Conservation (phyloP, 495 filamentous ascomycete genomes). For the Penicillium samsonianum region DNA sequence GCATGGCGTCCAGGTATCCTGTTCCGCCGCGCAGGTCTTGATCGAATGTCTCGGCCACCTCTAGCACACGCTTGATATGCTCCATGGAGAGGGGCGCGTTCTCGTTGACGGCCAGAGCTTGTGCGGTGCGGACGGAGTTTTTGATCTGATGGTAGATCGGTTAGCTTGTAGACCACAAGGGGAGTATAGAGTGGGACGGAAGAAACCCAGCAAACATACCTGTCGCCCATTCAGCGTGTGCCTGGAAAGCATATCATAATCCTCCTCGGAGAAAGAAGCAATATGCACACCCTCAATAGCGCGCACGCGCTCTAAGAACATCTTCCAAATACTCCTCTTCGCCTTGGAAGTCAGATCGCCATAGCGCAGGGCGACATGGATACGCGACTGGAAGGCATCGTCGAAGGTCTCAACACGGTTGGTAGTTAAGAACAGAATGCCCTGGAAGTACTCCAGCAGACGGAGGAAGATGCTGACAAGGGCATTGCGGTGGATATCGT, state of each 20-base stretch:
- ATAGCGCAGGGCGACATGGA: slow-evolving; percentile 78
- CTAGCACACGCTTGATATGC: slow-evolving; percentile 79
- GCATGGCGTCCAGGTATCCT: slow-evolving; percentile 54
- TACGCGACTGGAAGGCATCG: slow-evolving; percentile 65
- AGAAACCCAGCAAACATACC: slow-evolving; percentile 39
- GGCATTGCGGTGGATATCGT: slow-evolving; percentile 74
- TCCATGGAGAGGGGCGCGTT: slow-evolving; percentile 68
- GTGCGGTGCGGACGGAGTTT: slow-evolving; percentile 84
- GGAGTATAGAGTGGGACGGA: not conserved
- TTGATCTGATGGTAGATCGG: slow-evolving; percentile 64
- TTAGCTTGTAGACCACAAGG: slow-evolving; percentile 6
- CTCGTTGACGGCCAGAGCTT: slow-evolving; percentile 81
- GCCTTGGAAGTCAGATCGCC: slow-evolving; percentile 73
- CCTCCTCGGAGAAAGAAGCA: slow-evolving; percentile 64
- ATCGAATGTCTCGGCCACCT: slow-evolving; percentile 81
- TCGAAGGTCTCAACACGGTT: slow-evolving; percentile 77
- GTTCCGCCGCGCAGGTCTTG: slow-evolving; percentile 70
- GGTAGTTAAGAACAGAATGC: slow-evolving; percentile 78
- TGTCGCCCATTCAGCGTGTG: slow-evolving; percentile 86
- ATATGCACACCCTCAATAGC: slow-evolving; percentile 62
- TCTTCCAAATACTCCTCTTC: slow-evolving; percentile 82
- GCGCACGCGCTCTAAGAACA: slow-evolving; percentile 73
- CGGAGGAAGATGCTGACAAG: slow-evolving; percentile 76
- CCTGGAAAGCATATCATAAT: slow-evolving; percentile 66
- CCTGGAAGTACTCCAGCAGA: slow-evolving; percentile 75